phyloP scores from a whole-genome alignment of 2,329 filamentous ascomycete genomes.

The Penicillium hordei region DNA sequence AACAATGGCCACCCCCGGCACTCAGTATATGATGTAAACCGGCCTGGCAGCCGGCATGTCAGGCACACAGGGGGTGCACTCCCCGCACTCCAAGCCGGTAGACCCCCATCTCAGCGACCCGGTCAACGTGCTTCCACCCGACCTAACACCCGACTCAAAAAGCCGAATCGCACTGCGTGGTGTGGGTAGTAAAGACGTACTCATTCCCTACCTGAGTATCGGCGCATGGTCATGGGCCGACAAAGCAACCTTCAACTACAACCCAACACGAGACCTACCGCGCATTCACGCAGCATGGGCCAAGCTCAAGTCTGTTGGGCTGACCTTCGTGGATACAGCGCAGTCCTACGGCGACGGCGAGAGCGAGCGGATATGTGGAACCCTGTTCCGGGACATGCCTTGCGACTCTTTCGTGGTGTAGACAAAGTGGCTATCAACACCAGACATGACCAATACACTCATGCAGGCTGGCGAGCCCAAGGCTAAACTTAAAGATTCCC shows the following conservation, averaged over 20 bases:
- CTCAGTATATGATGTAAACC: constrained; percentile 26
- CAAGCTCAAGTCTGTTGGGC: constrained; percentile 35
- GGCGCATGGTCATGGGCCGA: constrained; percentile 35
- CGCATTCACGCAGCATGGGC: constrained; percentile 42
- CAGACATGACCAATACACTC: constrained; percentile 35
- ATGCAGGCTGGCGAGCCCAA: constrained; percentile 37
- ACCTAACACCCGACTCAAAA: constrained; percentile 19
- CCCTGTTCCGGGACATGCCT: constrained; percentile 39
- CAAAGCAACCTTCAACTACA: constrained; percentile 34
- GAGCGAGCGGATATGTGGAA: constrained; percentile 45
- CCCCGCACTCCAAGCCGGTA: constrained; percentile 20
- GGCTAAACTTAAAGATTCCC: constrained; percentile 39
- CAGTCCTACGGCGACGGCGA: constrained; percentile 46
- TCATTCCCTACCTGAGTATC: constrained; percentile 29
- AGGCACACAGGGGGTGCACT: constrained; percentile 23
- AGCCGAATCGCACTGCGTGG: constrained; percentile 25
- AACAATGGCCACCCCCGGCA: constrained; percentile 19
- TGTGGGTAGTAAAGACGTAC: constrained; percentile 24
- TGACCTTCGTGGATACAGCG: constrained; percentile 49
- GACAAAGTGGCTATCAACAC: constrained; percentile 40
- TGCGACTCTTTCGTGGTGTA: constrained; percentile 43
- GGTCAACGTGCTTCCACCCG: constrained; percentile 22
- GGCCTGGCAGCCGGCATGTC: constrained; percentile 27
- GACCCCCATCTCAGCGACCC: constrained; percentile 23
- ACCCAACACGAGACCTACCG: constrained; percentile 35